Base-by-base conservation (phyloP, 2,329 filamentous ascomycete genomes). In the Claviceps arundinis region DNA sequence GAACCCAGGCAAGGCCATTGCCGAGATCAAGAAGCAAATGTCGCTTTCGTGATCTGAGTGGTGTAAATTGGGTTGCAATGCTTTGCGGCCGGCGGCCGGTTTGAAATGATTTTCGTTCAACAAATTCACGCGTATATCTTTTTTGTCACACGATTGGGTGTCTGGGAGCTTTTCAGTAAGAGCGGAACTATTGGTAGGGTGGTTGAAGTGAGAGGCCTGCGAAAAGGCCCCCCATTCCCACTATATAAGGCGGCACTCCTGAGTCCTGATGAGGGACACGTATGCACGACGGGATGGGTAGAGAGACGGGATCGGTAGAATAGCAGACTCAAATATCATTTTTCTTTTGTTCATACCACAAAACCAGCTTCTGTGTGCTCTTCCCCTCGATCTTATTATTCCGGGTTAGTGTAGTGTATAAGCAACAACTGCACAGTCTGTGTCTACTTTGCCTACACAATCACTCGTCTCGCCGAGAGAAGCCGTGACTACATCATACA, bases 11-110 rank as follows among this genome's bases (percentile, higher is more conserved):
- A 78, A 88, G 67, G 93, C 93, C 17, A 95, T 98, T 73, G 90
- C 90, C 50, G 87, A 96, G 78, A 95, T 96, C 71, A 97, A 97
- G 87, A 96, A 96, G 86, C 81, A 84, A 74, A 85, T 97, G 87
- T 82, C 90, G 53, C 71, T 80, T 40, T 50, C 52, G 16, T 53
- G 48, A 47, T 30, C 2, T 6, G 5, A 26, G 8, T 6, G 30
- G 17, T 17, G 22, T 19, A 7, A 4, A 42, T 17, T n/a, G 17
- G 19, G 30, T 11, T 17, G 48, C 26, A 17, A 22, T 26, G 37
- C 9, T 34, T 34, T 34, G 30, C 14, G 49, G 41, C 14, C 7
- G 22, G 19, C 9, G 30, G 41, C 3, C 14, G 17, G 17, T 42
- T 24, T 38, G 19, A 16, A 17, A 14, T 16, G 14, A 6, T 9